phyloP scores from a whole-genome alignment of 768 basidiomycete species.

The Leucosporidium scottii region DNA sequence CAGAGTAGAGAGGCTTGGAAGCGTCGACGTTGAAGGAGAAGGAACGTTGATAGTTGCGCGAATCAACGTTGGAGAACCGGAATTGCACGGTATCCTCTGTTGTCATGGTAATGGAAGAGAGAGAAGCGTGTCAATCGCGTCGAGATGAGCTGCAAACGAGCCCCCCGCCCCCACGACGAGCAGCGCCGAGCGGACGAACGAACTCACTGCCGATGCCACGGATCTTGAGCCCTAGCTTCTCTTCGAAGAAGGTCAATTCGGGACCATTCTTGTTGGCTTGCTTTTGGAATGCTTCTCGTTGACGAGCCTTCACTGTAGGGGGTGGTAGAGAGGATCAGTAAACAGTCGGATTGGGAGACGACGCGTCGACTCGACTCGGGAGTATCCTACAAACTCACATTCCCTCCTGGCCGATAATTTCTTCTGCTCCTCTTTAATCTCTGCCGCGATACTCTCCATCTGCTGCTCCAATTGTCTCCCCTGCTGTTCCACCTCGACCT shows the following conservation, averaged over 20 bases:
- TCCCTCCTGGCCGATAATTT: conserved; percentile 14
- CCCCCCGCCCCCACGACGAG: background rate
- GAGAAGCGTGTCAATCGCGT: background rate
- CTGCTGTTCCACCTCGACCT: conserved; percentile 7
- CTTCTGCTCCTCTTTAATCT: conserved; percentile 12
- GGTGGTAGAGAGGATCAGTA: background rate
- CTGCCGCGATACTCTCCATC: conserved; percentile 17
- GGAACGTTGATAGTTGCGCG: conserved; percentile 10
- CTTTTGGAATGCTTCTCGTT: conserved; percentile 10
- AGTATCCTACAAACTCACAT: conserved; percentile 14
- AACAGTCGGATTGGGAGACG: background rate
- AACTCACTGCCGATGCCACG: conserved; percentile 21
- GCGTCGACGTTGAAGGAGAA: conserved; percentile 33
- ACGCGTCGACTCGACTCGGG: background rate
- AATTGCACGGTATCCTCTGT: conserved; percentile 28
- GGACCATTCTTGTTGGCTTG: conserved; percentile 15
- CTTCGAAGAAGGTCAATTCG: conserved; percentile 29
- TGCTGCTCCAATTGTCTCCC: conserved; percentile 4
- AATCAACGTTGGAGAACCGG: conserved; percentile 28
- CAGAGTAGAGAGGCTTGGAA: conserved; percentile 5
- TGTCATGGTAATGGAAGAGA: no score
- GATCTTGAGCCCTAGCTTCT: conserved; percentile 25
- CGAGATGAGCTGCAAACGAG: background rate
- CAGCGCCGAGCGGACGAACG: no score
- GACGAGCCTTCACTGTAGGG: conserved; percentile 25